phyloP scores from a whole-genome alignment of 1,284 basidiomycete species.

The Irpex lacteus region DNA sequence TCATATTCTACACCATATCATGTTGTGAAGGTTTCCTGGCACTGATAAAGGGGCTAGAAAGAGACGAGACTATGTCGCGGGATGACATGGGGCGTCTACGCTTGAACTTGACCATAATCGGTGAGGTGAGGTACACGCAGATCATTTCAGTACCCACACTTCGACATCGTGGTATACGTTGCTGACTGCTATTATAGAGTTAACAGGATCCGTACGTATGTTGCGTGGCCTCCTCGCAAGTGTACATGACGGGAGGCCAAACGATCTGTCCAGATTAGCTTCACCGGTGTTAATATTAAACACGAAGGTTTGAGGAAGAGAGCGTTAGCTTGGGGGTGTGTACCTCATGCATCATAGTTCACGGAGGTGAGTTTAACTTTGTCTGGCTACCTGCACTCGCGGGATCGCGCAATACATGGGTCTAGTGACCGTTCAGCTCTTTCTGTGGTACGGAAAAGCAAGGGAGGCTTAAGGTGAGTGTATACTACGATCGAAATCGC shows the following conservation, averaged over 20 bases:
- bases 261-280: not conserved
- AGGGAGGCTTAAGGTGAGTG: too few relatives aligned
- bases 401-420: too few relatives aligned
- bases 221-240: not conserved
- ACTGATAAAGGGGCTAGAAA: not conserved
- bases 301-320: not conserved
- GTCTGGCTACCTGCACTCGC: too few relatives aligned
- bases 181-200: not conserved
- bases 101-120: not conserved
- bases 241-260: not conserved
- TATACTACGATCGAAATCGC: too few relatives aligned
- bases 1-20: not conserved
- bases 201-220: conserved; percentile 6
- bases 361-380: not conserved
- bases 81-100: not conserved
- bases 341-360: not conserved
- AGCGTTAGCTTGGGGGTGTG: too few relatives aligned
- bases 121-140: not conserved
- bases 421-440: too few relatives aligned
- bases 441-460: too few relatives aligned
- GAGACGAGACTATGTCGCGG: too few relatives aligned
- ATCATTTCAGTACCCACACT: not conserved
- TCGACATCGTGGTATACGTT: not conserved
- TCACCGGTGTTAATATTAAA: not conserved
- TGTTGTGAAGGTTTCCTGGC: not conserved